Conservation (phyloP, 1,139 yeast species). For the Blastobotrys capitulatus region DNA sequence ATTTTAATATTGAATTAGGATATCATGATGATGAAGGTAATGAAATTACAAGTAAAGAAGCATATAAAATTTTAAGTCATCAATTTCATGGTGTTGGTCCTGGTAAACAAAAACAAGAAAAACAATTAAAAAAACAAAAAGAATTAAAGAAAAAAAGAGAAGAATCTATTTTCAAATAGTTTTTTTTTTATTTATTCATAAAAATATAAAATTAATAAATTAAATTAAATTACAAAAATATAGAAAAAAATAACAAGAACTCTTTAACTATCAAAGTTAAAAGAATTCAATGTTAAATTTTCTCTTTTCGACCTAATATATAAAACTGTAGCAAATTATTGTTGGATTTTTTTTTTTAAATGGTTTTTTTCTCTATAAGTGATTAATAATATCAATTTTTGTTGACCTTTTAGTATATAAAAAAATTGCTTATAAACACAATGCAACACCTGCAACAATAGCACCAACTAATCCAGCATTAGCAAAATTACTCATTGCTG, state of each 20-base stretch:
- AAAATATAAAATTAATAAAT: neutral
- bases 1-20: slow-evolving; percentile 58
- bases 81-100: slow-evolving; percentile 73
- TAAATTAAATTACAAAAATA: neutral
- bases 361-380: neutral
- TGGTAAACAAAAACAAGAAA: slow-evolving; percentile 41
- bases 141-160: slow-evolving; percentile 31
- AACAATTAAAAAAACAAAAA: slow-evolving; percentile 34
- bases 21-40: slow-evolving; percentile 73
- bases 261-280: too few relatives aligned
- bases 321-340: too few relatives aligned
- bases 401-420: neutral
- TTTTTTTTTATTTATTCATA: neutral
- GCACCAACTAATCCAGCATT: slow-evolving; percentile 68
- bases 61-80: slow-evolving; percentile 79
- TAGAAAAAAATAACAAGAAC: neutral
- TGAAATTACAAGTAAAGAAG: slow-evolving; percentile 62
- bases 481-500: slow-evolving; percentile 28
- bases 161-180: slow-evolving; percentile 21
- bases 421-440: slow-evolving; percentile 43
- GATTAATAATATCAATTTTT: neutral
- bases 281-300: too few relatives aligned
- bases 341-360: neutral
- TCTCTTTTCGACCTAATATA: too few relatives aligned
- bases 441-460: slow-evolving; percentile 68